phyloP scores from a whole-genome alignment of 768 basidiomycete species.

The Rhodotorula diobovata region DNA sequence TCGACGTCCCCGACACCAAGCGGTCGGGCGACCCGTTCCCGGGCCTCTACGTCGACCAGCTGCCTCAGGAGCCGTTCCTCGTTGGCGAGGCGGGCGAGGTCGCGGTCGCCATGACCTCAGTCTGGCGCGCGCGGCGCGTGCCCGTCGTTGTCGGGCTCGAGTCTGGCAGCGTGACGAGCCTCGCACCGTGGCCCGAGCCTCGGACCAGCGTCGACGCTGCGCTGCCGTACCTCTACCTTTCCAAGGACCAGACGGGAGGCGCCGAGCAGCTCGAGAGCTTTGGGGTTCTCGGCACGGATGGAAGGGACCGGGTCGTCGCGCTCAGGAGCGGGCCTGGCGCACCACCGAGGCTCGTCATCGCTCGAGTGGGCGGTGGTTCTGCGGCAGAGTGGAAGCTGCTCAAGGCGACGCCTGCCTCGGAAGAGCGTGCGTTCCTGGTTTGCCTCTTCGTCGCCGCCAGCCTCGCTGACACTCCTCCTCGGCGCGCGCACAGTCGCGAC shows the following conservation, averaged over 20 bases:
- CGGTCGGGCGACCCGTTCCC: slow-evolving; percentile 54
- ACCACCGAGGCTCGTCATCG: slow-evolving; percentile 57
- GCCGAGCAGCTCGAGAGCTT: slow-evolving; percentile 13
- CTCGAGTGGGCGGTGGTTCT: not conserved
- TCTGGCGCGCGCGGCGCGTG: slow-evolving; percentile 57
- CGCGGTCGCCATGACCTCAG: slow-evolving; percentile 52
- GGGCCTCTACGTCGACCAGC: slow-evolving; percentile 59
- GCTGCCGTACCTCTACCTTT: slow-evolving; percentile 54
- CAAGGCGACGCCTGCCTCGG: slow-evolving; percentile 51
- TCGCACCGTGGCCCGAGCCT: slow-evolving; percentile 57
- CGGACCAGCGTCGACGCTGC: slow-evolving; percentile 51
- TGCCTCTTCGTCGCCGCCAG: not conserved
- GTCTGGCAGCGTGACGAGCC: slow-evolving; percentile 51
- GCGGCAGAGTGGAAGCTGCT: slow-evolving; percentile 51
- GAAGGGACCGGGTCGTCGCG: slow-evolving; percentile 13
- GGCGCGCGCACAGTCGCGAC: slow-evolving; percentile 48
- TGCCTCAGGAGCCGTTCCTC: slow-evolving; percentile 52
- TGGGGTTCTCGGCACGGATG: slow-evolving; percentile 40
- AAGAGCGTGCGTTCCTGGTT: slow-evolving; percentile 49
- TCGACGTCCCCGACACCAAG: slow-evolving; percentile 46
- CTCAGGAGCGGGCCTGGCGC: slow-evolving; percentile 11
- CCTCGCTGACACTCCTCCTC: no score
- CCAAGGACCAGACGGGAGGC: slow-evolving; percentile 20
- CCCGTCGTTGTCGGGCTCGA: slow-evolving; percentile 53
- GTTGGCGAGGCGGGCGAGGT: slow-evolving; percentile 35